These are phyloP conservation scores for Raffaelea ambrosiae DNA, from an alignment of 2,329 filamentous ascomycete genomes.

Conservation along the genomic window DNA sequence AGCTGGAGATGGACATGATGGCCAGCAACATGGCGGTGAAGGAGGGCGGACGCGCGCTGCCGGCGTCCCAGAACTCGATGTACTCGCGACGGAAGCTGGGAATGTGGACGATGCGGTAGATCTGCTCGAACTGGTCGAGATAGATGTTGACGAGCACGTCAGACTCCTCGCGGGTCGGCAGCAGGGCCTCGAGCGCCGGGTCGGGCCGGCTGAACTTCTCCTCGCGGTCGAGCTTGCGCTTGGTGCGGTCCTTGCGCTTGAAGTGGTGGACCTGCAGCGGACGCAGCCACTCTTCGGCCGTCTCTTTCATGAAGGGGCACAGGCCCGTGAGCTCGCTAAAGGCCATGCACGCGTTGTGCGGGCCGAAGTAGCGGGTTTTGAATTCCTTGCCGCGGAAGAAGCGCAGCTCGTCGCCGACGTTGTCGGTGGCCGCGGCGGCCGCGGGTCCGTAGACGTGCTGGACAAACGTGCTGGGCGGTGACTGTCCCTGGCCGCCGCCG, in stretches of 20 bases:
- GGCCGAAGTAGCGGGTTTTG: slow-evolving; percentile 51
- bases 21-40: slow-evolving; percentile 51
- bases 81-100: slow-evolving; percentile 50
- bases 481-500: slow-evolving; percentile 8
- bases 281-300: slow-evolving; percentile 51
- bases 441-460: slow-evolving; percentile 20
- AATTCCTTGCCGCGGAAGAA: slow-evolving; percentile 53
- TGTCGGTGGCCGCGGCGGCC: slow-evolving; percentile 27
- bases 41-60: slow-evolving; percentile 36
- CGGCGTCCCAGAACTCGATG: slow-evolving; percentile 43
- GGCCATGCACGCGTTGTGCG: slow-evolving; percentile 52
- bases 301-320: slow-evolving; percentile 54
- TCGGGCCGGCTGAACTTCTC: slow-evolving; percentile 39
- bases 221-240: slow-evolving; percentile 44
- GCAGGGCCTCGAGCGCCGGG: slow-evolving; percentile 38
- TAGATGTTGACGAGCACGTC: slow-evolving; percentile 25
- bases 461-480: slow-evolving; percentile 16
- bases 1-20: slow-evolving; percentile 52
- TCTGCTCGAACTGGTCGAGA: slow-evolving; percentile 28
- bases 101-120: slow-evolving; percentile 45
- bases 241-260: slow-evolving; percentile 49
- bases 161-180: slow-evolving; percentile 23
- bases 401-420: slow-evolving; percentile 36
- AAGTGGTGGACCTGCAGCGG: slow-evolving; percentile 45
- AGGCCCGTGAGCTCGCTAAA: slow-evolving; percentile 50